Evolutionary conservation across 2,329 filamentous ascomycete genomes (phyloP), one percentile per base, ranked within the genome.

Genomic region (Orbilia ellipsospora): DNA sequence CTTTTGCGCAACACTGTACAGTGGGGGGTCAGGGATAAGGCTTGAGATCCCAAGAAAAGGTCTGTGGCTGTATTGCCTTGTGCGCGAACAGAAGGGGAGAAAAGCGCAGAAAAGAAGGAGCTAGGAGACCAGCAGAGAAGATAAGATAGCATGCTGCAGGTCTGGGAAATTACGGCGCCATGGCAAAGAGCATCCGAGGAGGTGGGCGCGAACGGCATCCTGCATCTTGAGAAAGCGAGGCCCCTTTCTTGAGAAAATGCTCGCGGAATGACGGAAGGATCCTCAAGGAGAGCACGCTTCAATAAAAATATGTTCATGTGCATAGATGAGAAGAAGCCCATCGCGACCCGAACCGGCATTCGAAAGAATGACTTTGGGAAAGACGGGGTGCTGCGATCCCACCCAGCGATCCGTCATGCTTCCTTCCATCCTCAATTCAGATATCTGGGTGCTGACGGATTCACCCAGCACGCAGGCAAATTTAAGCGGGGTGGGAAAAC

Each of bases 191-290:
- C 44, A 55, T 62, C 56, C 59, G 57, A 59, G 62, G 23, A 42
- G 40, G 70, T 57, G 69, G 70, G 70, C 64, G 63, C 63, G 70
- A 60, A 54, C 70, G 70, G 70, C 63, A 67, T 67, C 70, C 62
- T 74, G 70, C 70, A 60, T 52, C 52, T 18, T 13, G 42, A 31
- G 36, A 55, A 44, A 54, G 45, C 26, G 26, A 36, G 15, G 15
- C 69, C 69, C 69, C 62, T 66, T 73, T 57, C 31, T 36, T 36
- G 31, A 36, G 31, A 36, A 36, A 36, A 45, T 23, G 40, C 23
- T 54, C 44, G 65, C 23, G 42, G n/a, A 40, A 69, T 31, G 51
- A 57, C 66, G 66, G 57, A 64, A 48, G 31, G 31, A 36, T 48
- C 44, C 13, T 18, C 44, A 23, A 64, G 54, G 52, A 44, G 48